Conservation (phyloP, 306 rosid species). For the Medicago lupulina region DNA sequence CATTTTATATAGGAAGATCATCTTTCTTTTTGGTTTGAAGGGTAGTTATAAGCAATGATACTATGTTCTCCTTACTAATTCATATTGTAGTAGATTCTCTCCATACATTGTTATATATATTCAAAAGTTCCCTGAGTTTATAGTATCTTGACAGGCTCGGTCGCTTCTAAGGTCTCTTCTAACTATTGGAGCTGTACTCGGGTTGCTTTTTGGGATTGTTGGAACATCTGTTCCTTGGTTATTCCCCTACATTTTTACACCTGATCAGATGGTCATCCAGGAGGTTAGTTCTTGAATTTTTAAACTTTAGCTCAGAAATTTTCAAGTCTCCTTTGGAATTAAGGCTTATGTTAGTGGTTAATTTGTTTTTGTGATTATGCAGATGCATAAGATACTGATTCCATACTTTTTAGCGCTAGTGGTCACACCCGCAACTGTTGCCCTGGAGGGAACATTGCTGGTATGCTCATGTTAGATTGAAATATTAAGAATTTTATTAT, state of each 20-base stretch:
- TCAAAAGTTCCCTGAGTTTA: constrained; percentile 18
- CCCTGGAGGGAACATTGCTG: constrained; percentile 93
- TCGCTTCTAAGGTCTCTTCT: constrained; percentile 33
- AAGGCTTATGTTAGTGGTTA: not conserved
- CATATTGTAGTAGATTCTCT: constrained; percentile 16
- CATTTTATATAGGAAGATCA: not conserved
- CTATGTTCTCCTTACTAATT: not conserved
- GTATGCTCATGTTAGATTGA: constrained; percentile 51
- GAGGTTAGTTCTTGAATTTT: constrained; percentile 51
- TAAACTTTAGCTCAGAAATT: not conserved
- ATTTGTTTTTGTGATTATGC: constrained; percentile 42
- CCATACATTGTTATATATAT: constrained; percentile 12
- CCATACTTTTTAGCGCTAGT: constrained; percentile 72
- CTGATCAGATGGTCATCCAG: constrained; percentile 67
- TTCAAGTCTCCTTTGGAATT: too few relatives aligned
- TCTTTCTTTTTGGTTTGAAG: constrained; percentile 26
- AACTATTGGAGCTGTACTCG: constrained; percentile 36
- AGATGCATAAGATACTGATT: constrained; percentile 78
- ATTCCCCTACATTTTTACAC: constrained; percentile 71
- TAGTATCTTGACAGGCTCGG: constrained; percentile 39
- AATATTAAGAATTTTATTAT: constrained; percentile 24
- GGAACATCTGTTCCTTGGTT: constrained; percentile 53
- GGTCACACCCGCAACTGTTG: constrained; percentile 70
- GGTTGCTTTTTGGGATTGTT: constrained; percentile 30
- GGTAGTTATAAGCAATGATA: constrained; percentile 11